Conservation (phyloP, 2,329 filamentous ascomycete genomes). For the Ceratocystis colombiana region DNA sequence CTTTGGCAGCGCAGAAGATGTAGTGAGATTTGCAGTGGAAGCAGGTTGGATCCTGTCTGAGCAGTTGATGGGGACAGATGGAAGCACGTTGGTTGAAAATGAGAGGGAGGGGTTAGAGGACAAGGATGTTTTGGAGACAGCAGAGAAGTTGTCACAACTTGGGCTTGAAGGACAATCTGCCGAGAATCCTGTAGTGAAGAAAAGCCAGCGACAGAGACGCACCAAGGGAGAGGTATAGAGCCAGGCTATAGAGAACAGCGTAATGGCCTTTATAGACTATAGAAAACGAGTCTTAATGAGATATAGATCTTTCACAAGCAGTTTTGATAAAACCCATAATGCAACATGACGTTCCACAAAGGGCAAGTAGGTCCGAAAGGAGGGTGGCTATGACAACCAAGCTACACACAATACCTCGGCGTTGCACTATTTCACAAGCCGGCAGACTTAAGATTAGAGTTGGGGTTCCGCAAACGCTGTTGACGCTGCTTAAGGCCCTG, state of each 20-base stretch:
- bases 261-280: not conserved
- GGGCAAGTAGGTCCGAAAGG: not conserved
- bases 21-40: conserved; percentile 49
- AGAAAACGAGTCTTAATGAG: not conserved
- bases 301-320: not conserved
- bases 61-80: conserved; percentile 39
- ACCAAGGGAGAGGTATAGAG: not conserved
- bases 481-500: not conserved
- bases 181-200: not conserved
- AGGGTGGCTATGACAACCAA: not conserved
- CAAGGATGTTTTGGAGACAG: conserved; percentile 26
- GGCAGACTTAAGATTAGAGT: not conserved
- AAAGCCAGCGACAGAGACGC: conserved; percentile 19
- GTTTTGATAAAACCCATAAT: not conserved
- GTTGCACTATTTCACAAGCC: not conserved
- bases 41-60: conserved; percentile 47
- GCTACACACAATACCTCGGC: conserved; percentile 2
- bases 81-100: conserved; percentile 30
- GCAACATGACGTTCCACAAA: conserved; percentile 1
- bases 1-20: conserved; percentile 47
- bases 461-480: not conserved
- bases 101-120: conserved; percentile 25
- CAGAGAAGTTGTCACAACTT: conserved; percentile 2
- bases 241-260: not conserved
- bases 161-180: not conserved